phyloP scores from a whole-genome alignment of 371 early-diverging fungal genomes.

The Paraphysoderma sedebokerense region DNA sequence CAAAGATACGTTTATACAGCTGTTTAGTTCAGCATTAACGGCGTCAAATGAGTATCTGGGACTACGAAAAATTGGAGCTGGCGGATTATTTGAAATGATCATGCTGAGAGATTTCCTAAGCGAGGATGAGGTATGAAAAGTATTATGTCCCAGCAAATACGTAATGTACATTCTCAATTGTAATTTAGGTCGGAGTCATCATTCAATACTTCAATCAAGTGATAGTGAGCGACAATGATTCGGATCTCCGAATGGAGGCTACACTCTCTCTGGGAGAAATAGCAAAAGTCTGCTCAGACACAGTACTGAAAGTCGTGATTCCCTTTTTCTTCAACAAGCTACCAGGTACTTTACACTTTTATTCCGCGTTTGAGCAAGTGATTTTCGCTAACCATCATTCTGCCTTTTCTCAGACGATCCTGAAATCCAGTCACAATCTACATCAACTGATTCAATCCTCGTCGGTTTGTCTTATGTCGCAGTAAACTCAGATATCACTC shows the following conservation, averaged over 20 bases:
- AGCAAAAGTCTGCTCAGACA: slow-evolving; percentile 9
- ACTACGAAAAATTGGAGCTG: slow-evolving; percentile 40
- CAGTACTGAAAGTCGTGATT: slow-evolving; percentile 6
- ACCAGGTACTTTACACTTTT: too few species aligned
- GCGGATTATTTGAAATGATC: slow-evolving; percentile 44
- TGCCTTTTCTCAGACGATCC: too few species aligned
- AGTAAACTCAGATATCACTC: too few species aligned
- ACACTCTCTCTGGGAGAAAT: slow-evolving; percentile 13
- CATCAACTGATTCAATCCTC: too few species aligned
- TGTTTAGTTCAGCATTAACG: slow-evolving; percentile 35
- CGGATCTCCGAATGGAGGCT: slow-evolving; percentile 17
- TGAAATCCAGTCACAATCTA: too few species aligned
- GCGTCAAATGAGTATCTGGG: slow-evolving; percentile 49
- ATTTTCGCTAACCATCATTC: too few species aligned
- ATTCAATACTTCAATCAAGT: slow-evolving; percentile 8
- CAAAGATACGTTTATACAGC: slow-evolving; percentile 45
- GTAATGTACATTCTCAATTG: too few species aligned
- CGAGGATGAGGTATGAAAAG: slow-evolving; percentile 25
- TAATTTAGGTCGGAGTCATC: too few species aligned
- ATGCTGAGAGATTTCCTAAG: slow-evolving; percentile 33
- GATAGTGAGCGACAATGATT: slow-evolving; percentile 14
- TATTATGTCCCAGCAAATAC: slow-evolving; percentile 12
- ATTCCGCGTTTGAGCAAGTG: too few species aligned
- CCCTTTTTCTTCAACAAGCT: slow-evolving; percentile 14
- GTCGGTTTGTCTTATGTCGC: too few species aligned